phyloP scores from a whole-genome alignment of 2,329 filamentous ascomycete genomes.

The Sporothrix pallida region DNA sequence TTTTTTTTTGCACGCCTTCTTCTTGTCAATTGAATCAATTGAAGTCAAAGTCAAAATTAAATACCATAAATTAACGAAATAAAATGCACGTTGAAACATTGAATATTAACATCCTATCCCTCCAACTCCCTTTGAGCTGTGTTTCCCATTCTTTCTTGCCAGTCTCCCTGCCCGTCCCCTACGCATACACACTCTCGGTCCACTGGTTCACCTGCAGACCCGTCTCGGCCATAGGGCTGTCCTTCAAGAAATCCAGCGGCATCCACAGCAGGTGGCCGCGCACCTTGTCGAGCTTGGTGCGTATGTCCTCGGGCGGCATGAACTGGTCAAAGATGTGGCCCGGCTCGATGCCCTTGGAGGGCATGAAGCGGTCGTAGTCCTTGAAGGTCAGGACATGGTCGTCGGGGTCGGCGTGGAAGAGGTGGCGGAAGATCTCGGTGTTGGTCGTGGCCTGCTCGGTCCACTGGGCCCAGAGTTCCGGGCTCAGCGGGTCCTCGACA shows the following conservation, averaged over 20 bases:
- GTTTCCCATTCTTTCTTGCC: neutral
- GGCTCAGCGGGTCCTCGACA: conserved; percentile 73
- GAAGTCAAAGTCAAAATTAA: neutral
- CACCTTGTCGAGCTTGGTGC: conserved; percentile 76
- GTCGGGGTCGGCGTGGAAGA: conserved; percentile 90
- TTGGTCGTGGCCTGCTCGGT: conserved; percentile 71
- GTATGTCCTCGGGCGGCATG: conserved; percentile 73
- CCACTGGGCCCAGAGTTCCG: conserved; percentile 73
- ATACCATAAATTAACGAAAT: neutral
- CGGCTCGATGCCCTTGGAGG: conserved; percentile 71
- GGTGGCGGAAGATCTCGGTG: conserved; percentile 74
- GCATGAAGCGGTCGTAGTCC: conserved; percentile 83
- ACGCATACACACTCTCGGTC: conserved; percentile 88
- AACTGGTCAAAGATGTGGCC: conserved; percentile 88
- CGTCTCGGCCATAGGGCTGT: conserved; percentile 87
- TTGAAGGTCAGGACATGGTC: conserved; percentile 86
- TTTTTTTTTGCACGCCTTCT: neutral
- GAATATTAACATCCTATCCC: neutral
- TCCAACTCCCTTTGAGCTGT: neutral
- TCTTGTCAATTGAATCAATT: neutral
- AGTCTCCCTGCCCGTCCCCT: neutral
- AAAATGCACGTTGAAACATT: neutral
- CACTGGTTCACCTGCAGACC: conserved; percentile 84
- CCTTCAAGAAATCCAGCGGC: conserved; percentile 83
- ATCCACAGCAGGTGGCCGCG: conserved; percentile 94